These are phyloP conservation scores for Coelastrella sp. DNA, from an alignment of 139 green algal genomes.

Conservation along the genomic window DNA sequence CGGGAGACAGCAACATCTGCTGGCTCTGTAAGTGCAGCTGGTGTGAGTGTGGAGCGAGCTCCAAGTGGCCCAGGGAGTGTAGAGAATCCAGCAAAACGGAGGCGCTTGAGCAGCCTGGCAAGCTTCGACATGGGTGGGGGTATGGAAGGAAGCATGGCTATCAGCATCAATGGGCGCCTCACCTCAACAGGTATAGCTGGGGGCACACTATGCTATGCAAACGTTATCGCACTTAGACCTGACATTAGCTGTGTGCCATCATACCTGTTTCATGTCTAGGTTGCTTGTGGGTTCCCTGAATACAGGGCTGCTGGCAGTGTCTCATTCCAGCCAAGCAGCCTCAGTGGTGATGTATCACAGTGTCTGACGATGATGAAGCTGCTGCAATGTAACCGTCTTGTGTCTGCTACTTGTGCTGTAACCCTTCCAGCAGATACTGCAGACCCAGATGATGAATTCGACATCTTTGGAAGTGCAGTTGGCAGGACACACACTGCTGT, in stretches of 20 bases:
- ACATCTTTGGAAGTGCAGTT: background rate
- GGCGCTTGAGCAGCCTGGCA: slow-evolving; percentile 16
- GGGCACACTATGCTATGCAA: no score
- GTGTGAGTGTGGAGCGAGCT: background rate
- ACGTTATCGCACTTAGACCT: no score
- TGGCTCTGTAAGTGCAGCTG: slow-evolving; percentile 21
- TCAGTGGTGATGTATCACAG: background rate
- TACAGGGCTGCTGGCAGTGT: no score
- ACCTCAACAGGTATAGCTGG: no score
- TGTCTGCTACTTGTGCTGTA: background rate
- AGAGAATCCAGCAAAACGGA: slow-evolving; percentile 11
- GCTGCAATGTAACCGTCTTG: no score
- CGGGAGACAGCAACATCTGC: slow-evolving; percentile 12
- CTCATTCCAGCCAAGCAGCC: background rate
- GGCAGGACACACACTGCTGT: slow-evolving; percentile 6
- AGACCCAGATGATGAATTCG: background rate
- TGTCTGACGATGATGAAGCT: no score
- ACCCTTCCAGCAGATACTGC: background rate
- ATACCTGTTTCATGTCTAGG: background rate
- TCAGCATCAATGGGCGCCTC: no score
- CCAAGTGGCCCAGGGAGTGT: background rate
- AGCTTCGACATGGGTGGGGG: slow-evolving; percentile 30
- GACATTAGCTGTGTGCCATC: background rate
- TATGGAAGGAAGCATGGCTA: no score
- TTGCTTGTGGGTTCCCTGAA: no score